Conservation (phyloP, 164 flowering plant genomes). For the Malania oleifera region DNA sequence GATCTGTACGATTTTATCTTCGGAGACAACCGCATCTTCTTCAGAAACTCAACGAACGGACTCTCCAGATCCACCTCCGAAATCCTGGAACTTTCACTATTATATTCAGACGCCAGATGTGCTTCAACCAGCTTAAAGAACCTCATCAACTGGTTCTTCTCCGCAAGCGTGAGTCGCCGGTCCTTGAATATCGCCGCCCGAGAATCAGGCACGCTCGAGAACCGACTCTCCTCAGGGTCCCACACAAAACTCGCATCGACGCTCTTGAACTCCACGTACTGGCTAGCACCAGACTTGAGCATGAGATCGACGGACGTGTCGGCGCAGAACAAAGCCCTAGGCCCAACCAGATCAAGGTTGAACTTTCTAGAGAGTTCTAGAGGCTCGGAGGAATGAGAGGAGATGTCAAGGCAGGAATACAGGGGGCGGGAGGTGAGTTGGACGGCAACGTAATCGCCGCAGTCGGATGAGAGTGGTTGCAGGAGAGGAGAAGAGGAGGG, state of each 20-base stretch:
- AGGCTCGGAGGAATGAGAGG: conserved; percentile 20
- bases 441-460: conserved; percentile 15
- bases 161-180: conserved; percentile 40
- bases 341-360: conserved; percentile 62
- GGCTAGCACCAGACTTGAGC: conserved; percentile 53
- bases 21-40: conserved; percentile 58
- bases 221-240: conserved; percentile 26
- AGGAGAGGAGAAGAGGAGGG: conserved; percentile 7
- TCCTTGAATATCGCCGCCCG: conserved; percentile 74
- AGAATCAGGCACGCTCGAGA: conserved; percentile 68
- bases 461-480: background rate
- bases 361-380: conserved; percentile 45
- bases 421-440: conserved; percentile 28
- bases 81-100: conserved; percentile 28
- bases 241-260: conserved; percentile 57
- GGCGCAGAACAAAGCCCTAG: conserved; percentile 75
- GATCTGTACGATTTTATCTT: conserved; percentile 82
- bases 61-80: conserved; percentile 75
- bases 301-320: conserved; percentile 59
- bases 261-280: conserved; percentile 75
- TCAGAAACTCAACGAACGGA: conserved; percentile 68
- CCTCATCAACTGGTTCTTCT: conserved; percentile 75
- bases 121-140: conserved; percentile 79
- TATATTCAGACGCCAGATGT: conserved; percentile 29
- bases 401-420: conserved; percentile 53